phyloP scores from a whole-genome alignment of 805 yeast genomes.

The Starmerella khaoyaiensis region DNA sequence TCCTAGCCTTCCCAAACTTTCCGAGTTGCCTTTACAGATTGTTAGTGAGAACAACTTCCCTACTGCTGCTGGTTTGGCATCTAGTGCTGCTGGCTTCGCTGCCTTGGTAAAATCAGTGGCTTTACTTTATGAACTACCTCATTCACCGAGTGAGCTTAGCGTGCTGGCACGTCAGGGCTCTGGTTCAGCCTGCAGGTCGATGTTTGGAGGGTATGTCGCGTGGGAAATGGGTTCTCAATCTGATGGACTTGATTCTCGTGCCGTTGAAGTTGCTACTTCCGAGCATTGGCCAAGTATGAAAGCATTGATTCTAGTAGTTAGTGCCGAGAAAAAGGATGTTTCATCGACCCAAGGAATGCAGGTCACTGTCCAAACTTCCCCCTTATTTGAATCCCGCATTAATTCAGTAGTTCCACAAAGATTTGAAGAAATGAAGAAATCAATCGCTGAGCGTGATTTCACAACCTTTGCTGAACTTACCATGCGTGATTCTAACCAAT shows the following conservation, averaged over 20 bases:
- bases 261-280: conserved; percentile 77
- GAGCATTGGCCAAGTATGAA: conserved; percentile 87
- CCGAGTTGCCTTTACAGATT: conserved; percentile 50
- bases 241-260: conserved; percentile 88
- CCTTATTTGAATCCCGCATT: conserved; percentile 70
- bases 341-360: conserved; percentile 97
- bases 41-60: conserved; percentile 95
- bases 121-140: conserved; percentile 70
- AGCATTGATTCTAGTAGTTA: conserved; percentile 83
- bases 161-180: conserved; percentile 96
- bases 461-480: conserved; percentile 74
- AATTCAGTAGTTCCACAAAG: conserved; percentile 74
- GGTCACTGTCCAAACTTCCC: conserved; percentile 77
- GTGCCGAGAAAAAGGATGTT: conserved; percentile 87
- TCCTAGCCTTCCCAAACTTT: conserved; percentile 38
- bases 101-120: conserved; percentile 89
- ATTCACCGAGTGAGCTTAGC: conserved; percentile 70
- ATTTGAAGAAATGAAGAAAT: conserved; percentile 64
- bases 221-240: conserved; percentile 85
- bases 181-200: conserved; percentile 94
- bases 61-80: conserved; percentile 97
- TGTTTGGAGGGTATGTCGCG: conserved; percentile 95
- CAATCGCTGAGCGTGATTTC: conserved; percentile 68
- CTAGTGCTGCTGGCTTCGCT: conserved; percentile 97
- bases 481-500: conserved; percentile 92